Evolutionary conservation across 345 rosid genomes (phyloP).

Genomic region (Erucastrum elatum): DNA sequence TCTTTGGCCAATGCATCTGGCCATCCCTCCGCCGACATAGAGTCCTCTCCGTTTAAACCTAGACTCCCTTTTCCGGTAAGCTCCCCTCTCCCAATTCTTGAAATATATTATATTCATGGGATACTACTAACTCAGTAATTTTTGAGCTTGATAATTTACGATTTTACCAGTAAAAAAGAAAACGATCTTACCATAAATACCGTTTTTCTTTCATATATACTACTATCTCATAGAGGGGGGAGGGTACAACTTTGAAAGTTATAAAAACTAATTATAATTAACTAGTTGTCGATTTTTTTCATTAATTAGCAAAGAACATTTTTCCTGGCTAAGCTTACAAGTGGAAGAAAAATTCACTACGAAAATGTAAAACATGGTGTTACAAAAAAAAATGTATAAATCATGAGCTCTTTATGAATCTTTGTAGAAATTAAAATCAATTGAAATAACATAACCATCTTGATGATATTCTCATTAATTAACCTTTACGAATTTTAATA

Average conservation of each 20-base stretch:
- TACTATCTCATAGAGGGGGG: no score
- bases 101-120: background rate
- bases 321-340: no score
- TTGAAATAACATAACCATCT: background rate
- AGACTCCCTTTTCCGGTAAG: constrained; percentile 49
- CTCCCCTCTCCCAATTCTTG: background rate
- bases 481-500: background rate
- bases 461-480: background rate
- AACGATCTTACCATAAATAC: background rate
- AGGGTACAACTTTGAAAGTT: no score
- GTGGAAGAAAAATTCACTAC: no score
- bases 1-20: constrained; percentile 43
- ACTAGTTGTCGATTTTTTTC: no score
- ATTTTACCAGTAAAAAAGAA: background rate
- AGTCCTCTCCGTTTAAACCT: constrained; percentile 55
- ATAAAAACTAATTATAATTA: no score
- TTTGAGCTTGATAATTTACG: background rate
- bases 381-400: no score
- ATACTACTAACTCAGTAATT: background rate
- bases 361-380: no score
- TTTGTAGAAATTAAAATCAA: background rate
- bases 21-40: constrained; percentile 50
- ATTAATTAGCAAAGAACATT: no score
- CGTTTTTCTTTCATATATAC: no score
- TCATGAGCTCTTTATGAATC: background rate